Evolutionary conservation across 441 rosid species (phyloP).

Genomic region (Populus hybrid): DNA sequence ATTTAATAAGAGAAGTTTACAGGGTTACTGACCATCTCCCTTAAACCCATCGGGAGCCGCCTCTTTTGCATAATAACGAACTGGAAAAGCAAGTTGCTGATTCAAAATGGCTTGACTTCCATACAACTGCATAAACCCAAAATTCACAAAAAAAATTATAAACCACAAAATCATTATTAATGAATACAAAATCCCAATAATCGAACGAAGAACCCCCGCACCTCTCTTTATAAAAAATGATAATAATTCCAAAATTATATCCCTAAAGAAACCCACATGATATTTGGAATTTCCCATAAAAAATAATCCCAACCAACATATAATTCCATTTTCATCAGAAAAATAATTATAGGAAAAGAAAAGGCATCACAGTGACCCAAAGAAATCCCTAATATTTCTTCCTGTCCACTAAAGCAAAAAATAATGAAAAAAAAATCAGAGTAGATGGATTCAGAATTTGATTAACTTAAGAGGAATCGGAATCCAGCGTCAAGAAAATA

Average conservation of each 20-base stretch:
- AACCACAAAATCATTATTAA: too few relatives aligned
- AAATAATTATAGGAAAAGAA: neutral
- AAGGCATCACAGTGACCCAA: neutral
- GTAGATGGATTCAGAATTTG: neutral
- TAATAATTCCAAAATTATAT: too few relatives aligned
- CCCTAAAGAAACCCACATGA: too few relatives aligned
- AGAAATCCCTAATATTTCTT: neutral
- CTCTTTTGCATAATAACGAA: constrained; percentile 71
- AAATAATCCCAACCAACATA: too few relatives aligned
- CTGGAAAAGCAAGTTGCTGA: constrained; percentile 36
- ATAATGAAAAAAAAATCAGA: too few relatives aligned
- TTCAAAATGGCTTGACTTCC: constrained; percentile 29
- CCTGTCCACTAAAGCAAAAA: neutral
- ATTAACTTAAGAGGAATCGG: neutral
- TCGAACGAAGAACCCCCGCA: neutral
- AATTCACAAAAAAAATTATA: neutral
- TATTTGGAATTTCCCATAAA: too few relatives aligned
- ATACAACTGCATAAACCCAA: constrained; percentile 44
- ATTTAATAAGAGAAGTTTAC: neutral
- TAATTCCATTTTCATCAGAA: too few relatives aligned
- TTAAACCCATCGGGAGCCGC: constrained; percentile 52
- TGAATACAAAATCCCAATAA: too few relatives aligned
- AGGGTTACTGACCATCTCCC: constrained; percentile 78
- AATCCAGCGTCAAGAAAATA: neutral
- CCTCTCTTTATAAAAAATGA: neutral